Evolutionary conservation across 1,284 basidiomycete species (phyloP).

Genomic region (Microbotryum lychnidis-dioicae): DNA sequence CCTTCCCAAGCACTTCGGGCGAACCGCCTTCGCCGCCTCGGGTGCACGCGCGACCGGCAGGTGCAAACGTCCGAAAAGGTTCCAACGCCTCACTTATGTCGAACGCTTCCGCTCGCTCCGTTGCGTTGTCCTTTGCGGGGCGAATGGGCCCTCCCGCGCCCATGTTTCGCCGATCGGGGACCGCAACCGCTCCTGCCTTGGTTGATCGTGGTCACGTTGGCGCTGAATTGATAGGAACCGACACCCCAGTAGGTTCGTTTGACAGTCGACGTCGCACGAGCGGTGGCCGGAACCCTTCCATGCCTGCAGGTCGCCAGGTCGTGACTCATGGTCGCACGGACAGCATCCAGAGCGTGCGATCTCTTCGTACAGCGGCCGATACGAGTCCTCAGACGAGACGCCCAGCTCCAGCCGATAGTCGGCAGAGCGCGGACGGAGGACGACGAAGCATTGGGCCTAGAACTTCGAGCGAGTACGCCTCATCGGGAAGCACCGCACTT

Average conservation of each 20-base stretch:
- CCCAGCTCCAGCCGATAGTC: neutral
- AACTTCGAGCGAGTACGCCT: neutral
- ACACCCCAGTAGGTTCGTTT: too few relatives aligned
- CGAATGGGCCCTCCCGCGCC: conserved; percentile 9
- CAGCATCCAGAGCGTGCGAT: conserved; percentile 13
- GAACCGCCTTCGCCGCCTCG: neutral
- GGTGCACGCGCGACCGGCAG: neutral
- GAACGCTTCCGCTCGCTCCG: conserved; percentile 16
- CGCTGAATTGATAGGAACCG: too few relatives aligned
- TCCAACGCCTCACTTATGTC: conserved; percentile 28
- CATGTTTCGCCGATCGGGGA: conserved; percentile 17
- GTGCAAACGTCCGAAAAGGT: conserved; percentile 14
- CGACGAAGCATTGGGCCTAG: neutral
- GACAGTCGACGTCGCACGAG: too few relatives aligned
- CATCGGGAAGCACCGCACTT: conserved; percentile 6
- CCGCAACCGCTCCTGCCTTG: conserved; percentile 8
- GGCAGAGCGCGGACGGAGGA: neutral
- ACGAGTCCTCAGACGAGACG: conserved; percentile 4
- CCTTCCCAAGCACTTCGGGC: neutral
- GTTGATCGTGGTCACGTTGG: conserved; percentile 2
- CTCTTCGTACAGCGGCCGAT: conserved; percentile 2
- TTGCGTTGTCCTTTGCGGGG: conserved; percentile 10
- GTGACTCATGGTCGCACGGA: neutral
- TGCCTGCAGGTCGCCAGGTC: too few relatives aligned
- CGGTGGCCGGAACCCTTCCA: neutral